Conservation (phyloP, 2,329 filamentous ascomycete genomes). For the Exophiala spinifera region DNA sequence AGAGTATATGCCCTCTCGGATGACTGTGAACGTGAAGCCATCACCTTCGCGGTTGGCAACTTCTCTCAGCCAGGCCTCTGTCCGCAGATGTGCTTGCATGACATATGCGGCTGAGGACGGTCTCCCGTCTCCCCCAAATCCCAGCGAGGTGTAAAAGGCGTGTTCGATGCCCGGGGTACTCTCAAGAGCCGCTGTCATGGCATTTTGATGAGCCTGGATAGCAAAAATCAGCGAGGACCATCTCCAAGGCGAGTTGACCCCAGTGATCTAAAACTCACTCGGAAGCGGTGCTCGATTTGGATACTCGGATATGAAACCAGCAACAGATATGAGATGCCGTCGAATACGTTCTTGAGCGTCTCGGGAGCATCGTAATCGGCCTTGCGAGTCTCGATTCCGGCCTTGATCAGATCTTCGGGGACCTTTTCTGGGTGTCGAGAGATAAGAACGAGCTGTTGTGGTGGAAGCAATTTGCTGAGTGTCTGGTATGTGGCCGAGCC, state of each 20-base stretch:
- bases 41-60: not conserved
- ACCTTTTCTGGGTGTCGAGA: slow-evolving; percentile 1
- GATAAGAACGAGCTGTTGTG: not conserved
- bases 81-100: slow-evolving; percentile 23
- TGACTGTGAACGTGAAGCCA: not conserved
- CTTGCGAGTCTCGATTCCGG: not conserved
- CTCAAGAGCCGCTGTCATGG: slow-evolving; percentile 13
- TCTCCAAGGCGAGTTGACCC: not conserved
- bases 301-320: slow-evolving; percentile 54
- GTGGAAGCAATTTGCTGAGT: not conserved
- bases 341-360: slow-evolving; percentile 47
- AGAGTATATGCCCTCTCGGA: slow-evolving; percentile 1
- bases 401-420: not conserved
- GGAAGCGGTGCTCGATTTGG: slow-evolving; percentile 44
- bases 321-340: slow-evolving; percentile 50
- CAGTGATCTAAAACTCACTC: not conserved
- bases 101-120: slow-evolving; percentile 18
- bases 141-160: slow-evolving; percentile 25
- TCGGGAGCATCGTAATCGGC: slow-evolving; percentile 49
- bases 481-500: not conserved
- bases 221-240: not conserved
- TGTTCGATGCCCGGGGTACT: slow-evolving; percentile 19
- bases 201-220: slow-evolving; percentile 35
- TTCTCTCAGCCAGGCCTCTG: slow-evolving; percentile 16
- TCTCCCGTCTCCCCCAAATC: slow-evolving; percentile 9